Percentiles rank a stretch among this genome's conserved stretches.
Evolutionary conservation across 2,329 filamentous ascomycete species (phyloP).

Genomic region (Seiridium unicorne): DNA sequence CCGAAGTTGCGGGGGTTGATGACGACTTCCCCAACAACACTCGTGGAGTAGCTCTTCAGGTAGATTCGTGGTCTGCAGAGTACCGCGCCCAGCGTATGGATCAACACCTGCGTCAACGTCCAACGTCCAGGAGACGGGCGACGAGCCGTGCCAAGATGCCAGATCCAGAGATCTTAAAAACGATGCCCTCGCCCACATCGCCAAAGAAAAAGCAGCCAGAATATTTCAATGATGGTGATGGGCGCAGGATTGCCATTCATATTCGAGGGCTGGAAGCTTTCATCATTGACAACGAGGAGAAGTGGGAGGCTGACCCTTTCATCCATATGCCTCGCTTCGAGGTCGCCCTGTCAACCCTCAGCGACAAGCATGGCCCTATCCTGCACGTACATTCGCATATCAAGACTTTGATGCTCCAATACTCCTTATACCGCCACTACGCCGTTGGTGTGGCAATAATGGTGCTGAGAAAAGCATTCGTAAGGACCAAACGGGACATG

Average conservation of each 20-base stretch:
- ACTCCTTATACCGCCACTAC: slow-evolving; percentile 93
- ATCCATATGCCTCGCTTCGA: slow-evolving; percentile 84
- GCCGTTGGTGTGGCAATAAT: slow-evolving; percentile 78
- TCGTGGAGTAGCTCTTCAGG: slow-evolving; percentile 78
- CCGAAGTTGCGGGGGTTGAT: slow-evolving; percentile 89
- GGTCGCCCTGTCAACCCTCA: slow-evolving; percentile 78
- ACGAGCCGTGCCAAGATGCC: slow-evolving; percentile 70
- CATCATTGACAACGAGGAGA: slow-evolving; percentile 83
- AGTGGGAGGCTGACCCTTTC: slow-evolving; percentile 82
- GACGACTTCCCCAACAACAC: slow-evolving; percentile 77
- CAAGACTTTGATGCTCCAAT: slow-evolving; percentile 77
- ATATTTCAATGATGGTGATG: slow-evolving; percentile 62
- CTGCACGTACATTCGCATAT: slow-evolving; percentile 84
- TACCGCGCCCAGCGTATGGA: slow-evolving; percentile 82
- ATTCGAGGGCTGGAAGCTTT: slow-evolving; percentile 84
- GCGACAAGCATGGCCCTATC: slow-evolving; percentile 82
- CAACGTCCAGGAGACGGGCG: slow-evolving; percentile 64
- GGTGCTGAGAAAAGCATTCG: slow-evolving; percentile 71
- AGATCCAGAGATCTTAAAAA: slow-evolving; percentile 61
- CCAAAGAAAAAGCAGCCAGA: slow-evolving; percentile 50
- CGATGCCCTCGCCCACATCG: slow-evolving; percentile 47
- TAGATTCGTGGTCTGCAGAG: slow-evolving; percentile 85
- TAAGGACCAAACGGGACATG: slow-evolving; percentile 46
- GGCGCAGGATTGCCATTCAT: slow-evolving; percentile 77
- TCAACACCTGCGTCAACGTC: slow-evolving; percentile 50